phyloP scores from a whole-genome alignment of 352 stramenopile genomes.

The Thraustotheca clavata region DNA sequence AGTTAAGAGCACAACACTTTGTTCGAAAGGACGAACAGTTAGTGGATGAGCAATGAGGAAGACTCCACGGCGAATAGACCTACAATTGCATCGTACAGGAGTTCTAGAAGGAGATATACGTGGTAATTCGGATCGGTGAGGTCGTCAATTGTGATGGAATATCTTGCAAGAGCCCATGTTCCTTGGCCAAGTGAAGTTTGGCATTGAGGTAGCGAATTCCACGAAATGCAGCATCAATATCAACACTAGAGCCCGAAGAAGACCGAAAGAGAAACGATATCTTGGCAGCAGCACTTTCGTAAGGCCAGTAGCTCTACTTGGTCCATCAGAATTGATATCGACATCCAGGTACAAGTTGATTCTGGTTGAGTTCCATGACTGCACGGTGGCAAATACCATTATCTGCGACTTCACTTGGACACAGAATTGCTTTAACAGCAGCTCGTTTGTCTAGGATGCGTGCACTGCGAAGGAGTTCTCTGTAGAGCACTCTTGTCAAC shows the following conservation, averaged over 20 bases:
- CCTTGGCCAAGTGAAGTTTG: slow-evolving; percentile 9
- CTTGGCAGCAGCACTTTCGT: slow-evolving; percentile 5
- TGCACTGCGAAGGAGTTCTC: slow-evolving; percentile 48
- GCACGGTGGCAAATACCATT: neutral
- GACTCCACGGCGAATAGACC: slow-evolving; percentile 31
- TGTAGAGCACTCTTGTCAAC: slow-evolving; percentile 49
- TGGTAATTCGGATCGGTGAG: slow-evolving; percentile 10
- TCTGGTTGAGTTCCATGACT: slow-evolving; percentile 27
- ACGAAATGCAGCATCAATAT: slow-evolving; percentile 5
- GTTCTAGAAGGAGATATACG: neutral
- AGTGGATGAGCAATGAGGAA: slow-evolving; percentile 73
- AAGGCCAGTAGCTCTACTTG: slow-evolving; percentile 68
- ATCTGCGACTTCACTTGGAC: slow-evolving; percentile 28
- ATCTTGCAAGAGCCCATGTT: neutral
- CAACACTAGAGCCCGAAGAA: neutral
- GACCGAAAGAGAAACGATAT: slow-evolving; percentile 34
- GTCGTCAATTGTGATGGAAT: neutral
- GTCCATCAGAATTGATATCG: slow-evolving; percentile 43
- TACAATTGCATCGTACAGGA: slow-evolving; percentile 2
- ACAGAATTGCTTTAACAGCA: slow-evolving; percentile 51
- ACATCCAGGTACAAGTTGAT: slow-evolving; percentile 31
- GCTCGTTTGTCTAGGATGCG: slow-evolving; percentile 48
- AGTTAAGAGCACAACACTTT: slow-evolving; percentile 64
- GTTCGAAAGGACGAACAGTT: slow-evolving; percentile 56
- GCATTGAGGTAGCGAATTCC: slow-evolving; percentile 7